phyloP scores from a whole-genome alignment of 495 filamentous ascomycete genomes.

The Gamarada debralockiae region DNA sequence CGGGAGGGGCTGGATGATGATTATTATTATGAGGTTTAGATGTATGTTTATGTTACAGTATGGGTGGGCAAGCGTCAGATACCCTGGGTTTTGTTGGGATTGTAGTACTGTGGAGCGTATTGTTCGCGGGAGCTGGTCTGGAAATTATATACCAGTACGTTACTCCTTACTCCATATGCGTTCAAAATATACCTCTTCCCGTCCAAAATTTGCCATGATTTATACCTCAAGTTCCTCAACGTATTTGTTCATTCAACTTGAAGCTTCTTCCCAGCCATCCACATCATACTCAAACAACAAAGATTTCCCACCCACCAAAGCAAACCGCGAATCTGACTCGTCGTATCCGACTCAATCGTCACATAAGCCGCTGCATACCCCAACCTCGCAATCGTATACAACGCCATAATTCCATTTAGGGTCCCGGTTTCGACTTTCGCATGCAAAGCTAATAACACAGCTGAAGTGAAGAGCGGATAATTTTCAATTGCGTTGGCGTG shows the following conservation, averaged over 20 bases:
- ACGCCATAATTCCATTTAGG: conserved; percentile 39
- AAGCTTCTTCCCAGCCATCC: conserved; percentile 17
- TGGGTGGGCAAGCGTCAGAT: background rate
- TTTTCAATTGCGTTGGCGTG: conserved; percentile 47
- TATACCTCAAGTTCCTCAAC: too few relatives aligned
- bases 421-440: conserved; percentile 19
- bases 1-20: conserved; percentile 63
- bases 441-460: conserved; percentile 22
- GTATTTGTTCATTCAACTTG: too few relatives aligned
- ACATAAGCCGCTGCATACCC: conserved; percentile 38
- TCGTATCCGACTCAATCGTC: conserved; percentile 29
- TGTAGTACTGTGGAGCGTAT: too few relatives aligned
- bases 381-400: conserved; percentile 41
- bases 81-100: background rate
- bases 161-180: too few relatives aligned
- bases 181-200: too few relatives aligned
- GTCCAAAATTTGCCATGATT: too few relatives aligned
- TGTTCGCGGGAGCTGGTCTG: background rate
- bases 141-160: background rate
- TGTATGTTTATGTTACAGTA: background rate
- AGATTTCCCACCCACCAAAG: conserved; percentile 46
- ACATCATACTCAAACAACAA: conserved; percentile 32
- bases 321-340: conserved; percentile 38
- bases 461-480: conserved; percentile 41
- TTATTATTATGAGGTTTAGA: conserved; percentile 55